A percentile compares a stretch with the other conserved stretches of the same genome.
Evolutionary conservation across 108 stramenopile species (phyloP).

Genomic region (Fistulifera pelliculosa): DNA sequence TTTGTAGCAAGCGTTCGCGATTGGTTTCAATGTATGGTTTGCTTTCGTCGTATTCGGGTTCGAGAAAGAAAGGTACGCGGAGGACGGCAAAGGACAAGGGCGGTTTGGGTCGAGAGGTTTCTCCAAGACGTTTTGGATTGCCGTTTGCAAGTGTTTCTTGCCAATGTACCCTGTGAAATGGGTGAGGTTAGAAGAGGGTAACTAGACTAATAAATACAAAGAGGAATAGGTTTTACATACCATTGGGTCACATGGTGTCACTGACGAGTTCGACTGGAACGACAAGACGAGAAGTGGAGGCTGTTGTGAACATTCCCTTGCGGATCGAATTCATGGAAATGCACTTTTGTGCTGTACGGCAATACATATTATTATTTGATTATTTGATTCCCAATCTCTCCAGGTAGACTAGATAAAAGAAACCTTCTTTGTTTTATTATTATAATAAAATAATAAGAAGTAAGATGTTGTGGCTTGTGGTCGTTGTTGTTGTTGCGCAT

Average conservation of each 20-base stretch:
- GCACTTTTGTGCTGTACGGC: too few species aligned
- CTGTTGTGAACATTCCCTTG: too few species aligned
- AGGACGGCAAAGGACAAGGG: constrained; percentile 62
- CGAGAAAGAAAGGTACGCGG: constrained; percentile 80
- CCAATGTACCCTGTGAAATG: constrained; percentile 50
- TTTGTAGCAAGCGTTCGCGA: constrained; percentile 61
- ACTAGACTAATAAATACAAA: too few species aligned
- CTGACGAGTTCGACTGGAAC: constrained; percentile 62
- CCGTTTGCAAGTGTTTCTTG: constrained; percentile 68
- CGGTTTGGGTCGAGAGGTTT: constrained; percentile 36
- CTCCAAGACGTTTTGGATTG: constrained; percentile 50
- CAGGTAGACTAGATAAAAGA: too few species aligned
- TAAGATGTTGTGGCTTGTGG: too few species aligned
- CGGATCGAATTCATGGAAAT: too few species aligned
- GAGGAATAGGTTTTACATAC: too few species aligned
- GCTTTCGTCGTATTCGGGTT: constrained; percentile 67
- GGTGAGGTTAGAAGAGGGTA: not conserved
- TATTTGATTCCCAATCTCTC: too few species aligned
- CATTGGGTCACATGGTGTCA: constrained; percentile 82
- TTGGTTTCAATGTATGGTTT: constrained; percentile 70
- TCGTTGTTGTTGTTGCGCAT: too few species aligned
- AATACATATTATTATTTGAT: too few species aligned
- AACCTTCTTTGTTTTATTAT: too few species aligned
- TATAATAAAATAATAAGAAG: too few species aligned
- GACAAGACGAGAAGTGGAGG: constrained; percentile 21